These are phyloP conservation scores for Phanerochaete carnosa DNA, from an alignment of 768 basidiomycete genomes.

Conservation along the genomic window DNA sequence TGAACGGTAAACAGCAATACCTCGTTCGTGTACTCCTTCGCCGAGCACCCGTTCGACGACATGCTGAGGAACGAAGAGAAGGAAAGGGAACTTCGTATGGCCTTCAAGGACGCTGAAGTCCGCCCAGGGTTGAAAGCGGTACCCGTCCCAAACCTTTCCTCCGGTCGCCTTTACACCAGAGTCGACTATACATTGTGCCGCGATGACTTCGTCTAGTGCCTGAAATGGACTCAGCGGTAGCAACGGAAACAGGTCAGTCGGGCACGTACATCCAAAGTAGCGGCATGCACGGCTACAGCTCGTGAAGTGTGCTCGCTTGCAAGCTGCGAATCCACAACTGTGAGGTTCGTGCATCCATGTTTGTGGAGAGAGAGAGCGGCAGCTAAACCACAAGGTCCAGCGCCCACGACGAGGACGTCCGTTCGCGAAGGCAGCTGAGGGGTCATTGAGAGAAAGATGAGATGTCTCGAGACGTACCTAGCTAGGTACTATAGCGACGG, in stretches of 20 bases:
- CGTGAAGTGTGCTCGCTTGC: slow-evolving; percentile 38
- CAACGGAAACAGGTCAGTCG: not conserved
- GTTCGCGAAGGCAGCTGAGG: slow-evolving; percentile 31
- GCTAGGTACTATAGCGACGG: not conserved
- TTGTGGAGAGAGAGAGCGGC: slow-evolving; percentile 42
- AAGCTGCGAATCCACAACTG: slow-evolving; percentile 38
- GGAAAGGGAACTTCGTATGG: slow-evolving; percentile 43
- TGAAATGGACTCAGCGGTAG: slow-evolving; percentile 17
- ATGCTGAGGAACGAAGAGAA: slow-evolving; percentile 40
- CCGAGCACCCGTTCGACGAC: slow-evolving; percentile 40
- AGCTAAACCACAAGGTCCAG: slow-evolving; percentile 47
- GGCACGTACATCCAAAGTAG: slow-evolving; percentile 45
- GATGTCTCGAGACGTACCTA: not conserved
- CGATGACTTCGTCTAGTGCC: slow-evolving; percentile 42
- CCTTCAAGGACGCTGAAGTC: slow-evolving; percentile 33
- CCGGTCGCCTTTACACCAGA: slow-evolving; percentile 31
- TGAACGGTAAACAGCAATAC: slow-evolving; percentile 34
- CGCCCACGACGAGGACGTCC: slow-evolving; percentile 47
- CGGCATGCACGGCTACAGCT: slow-evolving; percentile 46
- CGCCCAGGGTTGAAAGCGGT: slow-evolving; percentile 23
- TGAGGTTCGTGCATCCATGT: slow-evolving; percentile 39
- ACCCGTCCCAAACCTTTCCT: slow-evolving; percentile 30
- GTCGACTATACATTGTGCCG: slow-evolving; percentile 33
- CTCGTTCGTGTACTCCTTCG: slow-evolving; percentile 28
- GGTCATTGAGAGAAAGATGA: slow-evolving; percentile 11